These are phyloP conservation scores for Alternaria solani DNA, from an alignment of 2,329 filamentous ascomycete genomes.

Conservation along the genomic window DNA sequence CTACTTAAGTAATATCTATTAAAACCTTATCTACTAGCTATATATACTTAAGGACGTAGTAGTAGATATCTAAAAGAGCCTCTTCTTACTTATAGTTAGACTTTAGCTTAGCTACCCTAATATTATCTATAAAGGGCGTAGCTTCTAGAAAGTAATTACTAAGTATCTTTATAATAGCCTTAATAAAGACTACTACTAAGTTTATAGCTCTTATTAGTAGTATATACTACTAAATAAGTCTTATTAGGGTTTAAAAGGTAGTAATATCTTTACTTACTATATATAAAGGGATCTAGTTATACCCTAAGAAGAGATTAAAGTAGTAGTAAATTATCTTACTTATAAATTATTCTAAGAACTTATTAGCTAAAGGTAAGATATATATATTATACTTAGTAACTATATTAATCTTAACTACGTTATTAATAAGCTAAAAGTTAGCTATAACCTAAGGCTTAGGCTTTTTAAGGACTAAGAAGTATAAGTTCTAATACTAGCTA, in stretches of 20 bases:
- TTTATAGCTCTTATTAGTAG: slow-evolving; percentile 6
- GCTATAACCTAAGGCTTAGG: not conserved
- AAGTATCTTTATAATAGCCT: slow-evolving; percentile 10
- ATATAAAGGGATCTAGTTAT: slow-evolving; percentile 1
- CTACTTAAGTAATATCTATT: too few species aligned
- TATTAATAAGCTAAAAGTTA: slow-evolving; percentile 4
- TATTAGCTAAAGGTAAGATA: not conserved
- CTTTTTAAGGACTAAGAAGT: not conserved
- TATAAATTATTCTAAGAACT: not conserved
- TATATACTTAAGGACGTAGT: slow-evolving; percentile 3
- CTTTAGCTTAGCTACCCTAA: slow-evolving; percentile 4
- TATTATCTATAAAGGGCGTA: slow-evolving; percentile 5
- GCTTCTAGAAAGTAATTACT: slow-evolving; percentile 1
- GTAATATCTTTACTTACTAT: not conserved
- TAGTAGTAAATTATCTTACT: not conserved
- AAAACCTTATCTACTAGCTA: not conserved
- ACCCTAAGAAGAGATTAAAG: too few species aligned
- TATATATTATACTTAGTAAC: not conserved
- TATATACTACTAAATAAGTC: not conserved
- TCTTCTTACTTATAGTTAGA: not conserved
- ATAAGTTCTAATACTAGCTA: slow-evolving; percentile 9
- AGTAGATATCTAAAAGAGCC: not conserved
- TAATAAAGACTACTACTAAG: slow-evolving; percentile 4
- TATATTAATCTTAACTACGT: not conserved
- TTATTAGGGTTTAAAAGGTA: not conserved